Base-by-base conservation (phyloP, 1,139 yeast genomes). In the Zygoascus meyerae region DNA sequence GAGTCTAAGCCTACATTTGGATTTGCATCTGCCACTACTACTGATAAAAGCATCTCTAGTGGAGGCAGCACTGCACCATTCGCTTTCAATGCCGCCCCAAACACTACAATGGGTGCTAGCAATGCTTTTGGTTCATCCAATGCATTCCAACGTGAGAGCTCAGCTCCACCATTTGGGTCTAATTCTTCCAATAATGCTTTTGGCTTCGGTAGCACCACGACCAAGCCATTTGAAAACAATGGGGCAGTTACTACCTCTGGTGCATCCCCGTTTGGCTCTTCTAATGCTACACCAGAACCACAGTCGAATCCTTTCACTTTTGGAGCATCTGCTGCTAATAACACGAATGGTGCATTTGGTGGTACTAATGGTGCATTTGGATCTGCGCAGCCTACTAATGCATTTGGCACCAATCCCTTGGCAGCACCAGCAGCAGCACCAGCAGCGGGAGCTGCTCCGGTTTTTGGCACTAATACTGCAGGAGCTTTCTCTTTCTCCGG, bases 81-180 rank as follows among this genome's bases (percentile, higher is more conserved):
- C 45, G 34, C 33, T 8, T 45, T 45, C 34, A 41, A 41, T 3
- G 35, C 33, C 2, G 9, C 38, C 6, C 5, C 40, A 12, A 26
- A 39, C 17, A 17, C 36, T 11, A 31, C 35, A 10, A 12, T 37
- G 11, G 33, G 33, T 5, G 26, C 26, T 7, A 21, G 28, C 17
- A 15, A 40, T 28, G 34, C 36, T 2, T 47, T 47, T 18, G 38
- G 34, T 21, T 34, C 40, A 15, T 21, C n/a, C 12, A 28, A 30
- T 14, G 34, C 18, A 14, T 31, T 29, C 26, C 42, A 28, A 10
- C 16, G 29, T 32, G 42, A 38, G 10, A 15, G 29, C 7, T 38
- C 43, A 29, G 34, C 43, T 31, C 33, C 33, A 6, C 44, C 44
- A 11, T 34, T 41, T 18, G 44, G 44, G n/a, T 14, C 42, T 4